Base-by-base conservation (phyloP, 352 stramenopile genomes). In the Phytophthora parvispora region DNA sequence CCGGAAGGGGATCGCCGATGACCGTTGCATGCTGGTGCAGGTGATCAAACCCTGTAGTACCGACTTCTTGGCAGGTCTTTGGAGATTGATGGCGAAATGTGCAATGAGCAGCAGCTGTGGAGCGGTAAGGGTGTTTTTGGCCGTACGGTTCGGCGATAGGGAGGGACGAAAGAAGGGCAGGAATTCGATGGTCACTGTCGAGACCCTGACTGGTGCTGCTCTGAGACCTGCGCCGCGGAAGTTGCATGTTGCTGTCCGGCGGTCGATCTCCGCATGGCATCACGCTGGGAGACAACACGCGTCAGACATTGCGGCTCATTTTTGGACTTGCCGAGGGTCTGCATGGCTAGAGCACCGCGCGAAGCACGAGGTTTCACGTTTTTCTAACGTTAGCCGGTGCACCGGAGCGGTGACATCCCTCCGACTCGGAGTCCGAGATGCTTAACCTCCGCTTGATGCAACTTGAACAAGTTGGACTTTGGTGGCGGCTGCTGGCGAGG, bases 111-210 rank as follows among this genome's bases (percentile, higher is more conserved):
- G 31, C 24, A 45, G 45, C 38, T 59, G 28, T 42, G 27, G 38
- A 20, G 49, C 12, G 50, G 47, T 58, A 58, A 55, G 15, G n/a
- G n/a, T n/a, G n/a, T n/a, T n/a, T n/a, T 52, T 69, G n/a, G 31
- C 61, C 32, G 52, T 57, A 56, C 43, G 32, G 61, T 50, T 62
- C 18, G 40, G 34, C 29, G 25, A 56, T 28, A n/a, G 49, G 34
- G 38, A 56, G 22, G 28, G 31, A 47, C 47, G 31, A 62, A 49
- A 20, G 57, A 55, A 64, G 34, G 54, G 45, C 20, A 55, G 31
- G 36, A 47, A 62, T 64, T 72, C 58, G 50, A 62, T 67, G 57
- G 64, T 58, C 64, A 57, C 49, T 59, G 42, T 56, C 53, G 50
- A 67, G n/a, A n/a, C n/a, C n/a, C n/a, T n/a, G n/a, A n/a, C n/a